A percentile compares a stretch with the other conserved stretches of the same genome.
Conservation (phyloP, 2,329 filamentous ascomycete species). For the Zalaria sp. region DNA sequence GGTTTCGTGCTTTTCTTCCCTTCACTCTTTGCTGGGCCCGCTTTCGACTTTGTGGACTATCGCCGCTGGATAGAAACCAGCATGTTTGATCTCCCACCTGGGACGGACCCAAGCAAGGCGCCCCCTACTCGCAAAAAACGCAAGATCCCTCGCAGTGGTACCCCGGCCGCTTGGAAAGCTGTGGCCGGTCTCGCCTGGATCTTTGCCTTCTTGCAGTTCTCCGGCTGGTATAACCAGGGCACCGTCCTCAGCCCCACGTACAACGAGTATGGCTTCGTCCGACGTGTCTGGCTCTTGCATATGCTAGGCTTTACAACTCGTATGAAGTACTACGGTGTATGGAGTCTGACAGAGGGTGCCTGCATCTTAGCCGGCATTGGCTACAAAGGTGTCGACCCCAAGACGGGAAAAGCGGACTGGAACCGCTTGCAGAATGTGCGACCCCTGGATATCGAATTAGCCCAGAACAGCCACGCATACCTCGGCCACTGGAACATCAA, state of each 20-base stretch:
- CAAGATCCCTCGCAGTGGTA: constrained; percentile 81
- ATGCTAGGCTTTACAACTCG: constrained; percentile 71
- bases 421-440: constrained; percentile 82
- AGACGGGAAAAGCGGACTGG: constrained; percentile 77
- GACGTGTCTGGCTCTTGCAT: constrained; percentile 66
- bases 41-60: constrained; percentile 93
- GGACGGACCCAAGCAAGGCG: constrained; percentile 70
- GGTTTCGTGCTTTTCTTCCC: constrained; percentile 96
- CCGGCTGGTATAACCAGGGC: constrained; percentile 48
- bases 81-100: constrained; percentile 79
- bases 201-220: constrained; percentile 59
- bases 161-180: constrained; percentile 68
- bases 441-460: constrained; percentile 71
- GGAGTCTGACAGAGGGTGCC: constrained; percentile 82
- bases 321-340: constrained; percentile 93
- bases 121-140: constrained; percentile 79
- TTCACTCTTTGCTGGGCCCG: constrained; percentile 72
- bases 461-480: constrained; percentile 87
- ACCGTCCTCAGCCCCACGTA: constrained; percentile 54
- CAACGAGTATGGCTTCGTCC: constrained; percentile 52
- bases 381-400: constrained; percentile 81
- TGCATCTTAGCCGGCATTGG: constrained; percentile 90
- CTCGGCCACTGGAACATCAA: constrained; percentile 97
- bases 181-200: constrained; percentile 66
- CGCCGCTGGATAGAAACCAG: constrained; percentile 81